These are phyloP conservation scores for Suillus spraguei DNA, from an alignment of 768 basidiomycete genomes.

Conservation along the genomic window DNA sequence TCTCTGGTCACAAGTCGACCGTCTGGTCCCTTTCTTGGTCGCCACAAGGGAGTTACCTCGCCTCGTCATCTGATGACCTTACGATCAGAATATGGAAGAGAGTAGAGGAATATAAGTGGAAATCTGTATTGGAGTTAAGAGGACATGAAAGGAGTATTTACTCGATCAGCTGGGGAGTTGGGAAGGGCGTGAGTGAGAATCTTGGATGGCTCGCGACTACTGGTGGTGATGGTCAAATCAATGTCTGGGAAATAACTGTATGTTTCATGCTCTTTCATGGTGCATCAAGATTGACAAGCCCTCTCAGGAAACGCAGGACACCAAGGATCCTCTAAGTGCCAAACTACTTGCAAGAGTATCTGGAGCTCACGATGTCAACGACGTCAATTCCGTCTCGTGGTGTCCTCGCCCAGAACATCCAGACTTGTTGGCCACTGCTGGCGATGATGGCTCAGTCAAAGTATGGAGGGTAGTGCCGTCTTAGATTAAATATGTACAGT, in stretches of 20 bases:
- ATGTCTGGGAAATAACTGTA: slow-evolving; percentile 79
- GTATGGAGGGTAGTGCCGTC: slow-evolving; percentile 64
- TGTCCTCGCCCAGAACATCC: slow-evolving; percentile 67
- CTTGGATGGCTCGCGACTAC: slow-evolving; percentile 86
- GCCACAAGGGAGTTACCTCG: slow-evolving; percentile 78
- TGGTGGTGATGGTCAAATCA: slow-evolving; percentile 83
- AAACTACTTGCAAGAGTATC: slow-evolving; percentile 57
- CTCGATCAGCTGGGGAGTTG: slow-evolving; percentile 70
- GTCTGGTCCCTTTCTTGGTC: slow-evolving; percentile 91
- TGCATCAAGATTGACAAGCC: slow-evolving; percentile 10
- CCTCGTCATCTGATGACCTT: slow-evolving; percentile 83
- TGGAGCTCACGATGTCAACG: slow-evolving; percentile 78
- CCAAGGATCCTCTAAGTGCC: slow-evolving; percentile 33
- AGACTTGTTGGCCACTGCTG: slow-evolving; percentile 76
- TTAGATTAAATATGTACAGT: neutral
- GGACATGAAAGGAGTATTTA: slow-evolving; percentile 81
- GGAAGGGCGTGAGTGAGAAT: slow-evolving; percentile 36
- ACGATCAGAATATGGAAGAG: slow-evolving; percentile 88
- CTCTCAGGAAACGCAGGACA: slow-evolving; percentile 9
- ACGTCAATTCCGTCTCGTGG: slow-evolving; percentile 87
- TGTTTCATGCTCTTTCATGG: slow-evolving; percentile 19
- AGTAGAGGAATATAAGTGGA: slow-evolving; percentile 60
- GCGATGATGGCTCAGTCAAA: slow-evolving; percentile 81
- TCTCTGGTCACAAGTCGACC: slow-evolving; percentile 81
- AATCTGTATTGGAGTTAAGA: slow-evolving; percentile 56